These are phyloP conservation scores for Capsicum pubescens DNA, from an alignment of 257 asterid genomes.

Conservation along the genomic window DNA sequence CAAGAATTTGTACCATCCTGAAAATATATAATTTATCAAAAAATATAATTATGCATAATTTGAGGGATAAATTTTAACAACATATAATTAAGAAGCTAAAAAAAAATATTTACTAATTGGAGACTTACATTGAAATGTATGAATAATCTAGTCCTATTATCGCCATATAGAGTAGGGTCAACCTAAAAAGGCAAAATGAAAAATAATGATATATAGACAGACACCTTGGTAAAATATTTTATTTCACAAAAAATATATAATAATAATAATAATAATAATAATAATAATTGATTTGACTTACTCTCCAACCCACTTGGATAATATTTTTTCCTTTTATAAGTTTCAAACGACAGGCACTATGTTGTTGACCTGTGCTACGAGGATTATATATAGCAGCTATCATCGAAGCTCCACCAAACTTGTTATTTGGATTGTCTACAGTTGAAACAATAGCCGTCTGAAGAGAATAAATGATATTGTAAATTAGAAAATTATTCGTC, in stretches of 20 bases:
- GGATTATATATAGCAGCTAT: conserved; percentile 3
- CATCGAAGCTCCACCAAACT: background rate
- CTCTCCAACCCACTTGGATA: background rate
- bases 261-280: too few species aligned
- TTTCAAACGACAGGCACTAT: background rate
- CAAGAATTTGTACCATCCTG: conserved; percentile 1
- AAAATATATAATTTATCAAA: background rate
- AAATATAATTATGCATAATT: background rate
- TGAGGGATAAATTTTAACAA: too few species aligned
- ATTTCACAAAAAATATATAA: background rate
- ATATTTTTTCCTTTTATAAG: background rate
- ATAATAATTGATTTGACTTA: background rate
- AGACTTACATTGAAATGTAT: background rate
- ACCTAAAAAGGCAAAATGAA: background rate
- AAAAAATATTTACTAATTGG: background rate
- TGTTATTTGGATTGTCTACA: background rate
- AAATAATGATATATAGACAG: background rate
- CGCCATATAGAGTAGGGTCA: background rate
- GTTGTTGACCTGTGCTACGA: background rate
- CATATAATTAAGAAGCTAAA: background rate
- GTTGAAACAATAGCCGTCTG: background rate
- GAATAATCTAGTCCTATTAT: background rate
- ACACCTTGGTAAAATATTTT: background rate
- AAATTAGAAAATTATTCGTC: background rate
- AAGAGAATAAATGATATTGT: background rate